phyloP scores from a whole-genome alignment of 345 rosid species.

The Brassica napus region DNA sequence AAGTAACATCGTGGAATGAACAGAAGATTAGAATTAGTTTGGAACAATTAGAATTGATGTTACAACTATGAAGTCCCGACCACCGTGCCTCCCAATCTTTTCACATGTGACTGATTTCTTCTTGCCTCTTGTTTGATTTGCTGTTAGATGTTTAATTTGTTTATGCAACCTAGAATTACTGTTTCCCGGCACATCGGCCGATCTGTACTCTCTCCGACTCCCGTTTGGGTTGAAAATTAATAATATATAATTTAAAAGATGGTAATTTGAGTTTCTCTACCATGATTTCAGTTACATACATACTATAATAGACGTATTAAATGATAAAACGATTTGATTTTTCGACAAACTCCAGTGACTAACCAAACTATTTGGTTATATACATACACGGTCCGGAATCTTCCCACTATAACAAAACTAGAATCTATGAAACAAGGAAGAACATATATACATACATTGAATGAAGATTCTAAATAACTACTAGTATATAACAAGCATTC shows the following conservation, averaged over 20 bases:
- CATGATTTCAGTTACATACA: neutral
- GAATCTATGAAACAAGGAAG: neutral
- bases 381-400: neutral
- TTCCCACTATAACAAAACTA: neutral
- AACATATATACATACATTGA: neutral
- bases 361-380: neutral
- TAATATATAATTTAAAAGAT: neutral
- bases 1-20: neutral
- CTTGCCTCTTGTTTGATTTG: too few species aligned
- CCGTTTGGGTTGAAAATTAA: too few species aligned
- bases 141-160: too few species aligned
- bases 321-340: neutral
- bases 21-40: neutral
- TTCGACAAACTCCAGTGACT: neutral
- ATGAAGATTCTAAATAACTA: conserved; percentile 1
- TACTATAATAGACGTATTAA: neutral
- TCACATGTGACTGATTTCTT: too few species aligned
- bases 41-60: neutral
- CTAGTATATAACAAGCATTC: neutral
- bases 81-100: too few species aligned
- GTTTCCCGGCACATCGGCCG: too few species aligned
- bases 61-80: too few species aligned
- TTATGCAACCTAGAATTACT: too few species aligned
- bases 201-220: too few species aligned
- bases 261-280: neutral